Evolutionary conservation across 2,329 filamentous ascomycete species (phyloP).

Genomic region (Fusarium ambrosium): DNA sequence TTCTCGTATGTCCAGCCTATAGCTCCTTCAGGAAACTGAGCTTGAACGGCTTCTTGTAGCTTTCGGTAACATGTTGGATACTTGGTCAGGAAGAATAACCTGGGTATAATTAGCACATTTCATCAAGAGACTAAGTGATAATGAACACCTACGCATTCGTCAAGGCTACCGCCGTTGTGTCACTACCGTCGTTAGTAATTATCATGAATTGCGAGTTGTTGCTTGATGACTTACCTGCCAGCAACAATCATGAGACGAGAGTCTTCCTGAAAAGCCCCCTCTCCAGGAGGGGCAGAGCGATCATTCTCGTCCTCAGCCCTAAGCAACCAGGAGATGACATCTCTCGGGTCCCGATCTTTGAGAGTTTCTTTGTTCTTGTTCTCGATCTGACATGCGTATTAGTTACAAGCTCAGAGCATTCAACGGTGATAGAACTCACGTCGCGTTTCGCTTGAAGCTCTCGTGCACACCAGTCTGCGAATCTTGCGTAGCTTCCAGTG

Average conservation of each 20-base stretch:
- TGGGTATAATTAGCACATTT: background rate
- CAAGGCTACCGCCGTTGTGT: slow-evolving; percentile 5
- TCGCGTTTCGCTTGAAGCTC: slow-evolving; percentile 12
- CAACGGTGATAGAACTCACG: background rate
- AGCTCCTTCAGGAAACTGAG: background rate
- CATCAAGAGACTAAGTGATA: no score
- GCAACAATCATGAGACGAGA: slow-evolving; percentile 13
- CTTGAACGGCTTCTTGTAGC: background rate
- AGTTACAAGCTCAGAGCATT: background rate
- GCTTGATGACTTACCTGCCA: background rate
- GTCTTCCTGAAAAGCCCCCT: slow-evolving; percentile 10
- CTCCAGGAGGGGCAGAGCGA: slow-evolving; percentile 13
- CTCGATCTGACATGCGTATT: background rate
- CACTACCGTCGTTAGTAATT: background rate
- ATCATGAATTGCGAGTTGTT: background rate
- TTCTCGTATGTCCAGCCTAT: background rate
- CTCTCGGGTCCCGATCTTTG: background rate
- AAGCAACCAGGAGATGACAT: slow-evolving; percentile 15
- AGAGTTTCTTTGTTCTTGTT: background rate
- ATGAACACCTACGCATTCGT: background rate
- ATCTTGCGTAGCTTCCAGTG: slow-evolving; percentile 13
- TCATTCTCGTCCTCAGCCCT: slow-evolving; percentile 14
- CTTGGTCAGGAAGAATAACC: background rate
- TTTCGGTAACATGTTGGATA: background rate
- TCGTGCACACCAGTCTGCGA: slow-evolving; percentile 7